Percentiles rank a stretch among this genome's conserved stretches.
phyloP scores from a whole-genome alignment of 768 basidiomycete species.

The Russula earlei region DNA sequence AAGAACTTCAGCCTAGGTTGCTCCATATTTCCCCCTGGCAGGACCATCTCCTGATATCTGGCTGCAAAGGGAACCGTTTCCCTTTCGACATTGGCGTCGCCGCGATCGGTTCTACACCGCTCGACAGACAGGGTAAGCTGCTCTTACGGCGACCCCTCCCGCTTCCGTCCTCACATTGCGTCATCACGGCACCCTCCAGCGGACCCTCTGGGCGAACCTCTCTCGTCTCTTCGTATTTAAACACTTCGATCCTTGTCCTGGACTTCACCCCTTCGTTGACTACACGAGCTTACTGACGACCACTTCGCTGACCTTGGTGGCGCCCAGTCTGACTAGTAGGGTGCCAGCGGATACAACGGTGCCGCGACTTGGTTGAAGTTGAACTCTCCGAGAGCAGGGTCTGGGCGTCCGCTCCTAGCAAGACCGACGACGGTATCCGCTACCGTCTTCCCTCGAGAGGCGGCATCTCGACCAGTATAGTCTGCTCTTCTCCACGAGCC shows the following conservation, averaged over 20 bases:
- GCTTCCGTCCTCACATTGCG: neutral
- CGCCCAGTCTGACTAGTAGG: no score
- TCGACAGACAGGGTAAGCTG: neutral
- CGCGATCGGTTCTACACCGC: neutral
- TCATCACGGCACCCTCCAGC: neutral
- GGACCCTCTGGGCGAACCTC: neutral
- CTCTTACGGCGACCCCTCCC: neutral
- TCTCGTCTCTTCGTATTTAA: neutral
- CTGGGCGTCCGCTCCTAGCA: no score
- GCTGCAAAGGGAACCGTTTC: no score
- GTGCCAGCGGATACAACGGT: no score
- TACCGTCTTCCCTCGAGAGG: neutral
- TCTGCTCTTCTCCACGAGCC: neutral
- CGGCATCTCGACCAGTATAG: neutral
- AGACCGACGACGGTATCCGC: neutral
- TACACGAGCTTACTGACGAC: neutral
- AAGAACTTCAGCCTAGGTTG: neutral
- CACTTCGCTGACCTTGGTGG: neutral
- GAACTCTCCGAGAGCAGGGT: no score
- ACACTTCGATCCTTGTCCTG: neutral
- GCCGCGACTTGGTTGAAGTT: no score
- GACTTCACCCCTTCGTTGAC: neutral
- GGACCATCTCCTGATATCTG: neutral
- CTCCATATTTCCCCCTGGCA: conserved; percentile 3
- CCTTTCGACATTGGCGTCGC: neutral